phyloP scores from a whole-genome alignment of 1,284 basidiomycete genomes.

The Rhodotorula sp. region DNA sequence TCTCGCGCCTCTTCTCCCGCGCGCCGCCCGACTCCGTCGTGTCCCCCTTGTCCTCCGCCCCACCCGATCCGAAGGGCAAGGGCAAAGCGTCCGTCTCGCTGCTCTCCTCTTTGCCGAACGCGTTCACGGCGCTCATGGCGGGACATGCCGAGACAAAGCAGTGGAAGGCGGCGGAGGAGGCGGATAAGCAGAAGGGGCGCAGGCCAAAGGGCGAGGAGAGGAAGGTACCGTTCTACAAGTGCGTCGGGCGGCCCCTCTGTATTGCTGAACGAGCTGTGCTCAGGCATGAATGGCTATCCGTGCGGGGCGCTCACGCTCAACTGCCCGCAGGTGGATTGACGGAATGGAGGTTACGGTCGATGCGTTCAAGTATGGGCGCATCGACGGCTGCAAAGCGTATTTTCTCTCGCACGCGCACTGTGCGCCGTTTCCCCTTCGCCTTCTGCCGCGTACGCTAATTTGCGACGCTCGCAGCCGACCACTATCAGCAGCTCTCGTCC shows the following conservation, averaged over 20 bases:
- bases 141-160: conserved; percentile 74
- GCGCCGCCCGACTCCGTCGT: background rate
- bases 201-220: conserved; percentile 55
- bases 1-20: conserved; percentile 25
- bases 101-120: conserved; percentile 50
- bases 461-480: conserved; percentile 13
- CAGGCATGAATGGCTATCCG: no score
- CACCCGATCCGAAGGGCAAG: conserved; percentile 22
- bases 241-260: background rate
- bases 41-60: background rate
- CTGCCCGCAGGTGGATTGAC: conserved; percentile 65
- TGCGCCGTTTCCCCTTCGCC: conserved; percentile 53
- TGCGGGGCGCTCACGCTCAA: no score
- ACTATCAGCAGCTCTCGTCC: conserved; percentile 76
- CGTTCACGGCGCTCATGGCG: conserved; percentile 80
- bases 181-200: conserved; percentile 48
- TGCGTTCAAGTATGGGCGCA: conserved; percentile 43
- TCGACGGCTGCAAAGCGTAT: conserved; percentile 46
- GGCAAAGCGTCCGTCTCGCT: conserved; percentile 31
- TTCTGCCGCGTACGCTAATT: background rate
- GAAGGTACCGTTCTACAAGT: conserved; percentile 88
- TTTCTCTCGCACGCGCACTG: conserved; percentile 81
- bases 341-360: conserved; percentile 69
- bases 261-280: background rate
- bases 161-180: conserved; percentile 74